phyloP scores from a whole-genome alignment of 1,284 basidiomycete species.

The Puccinia horiana region DNA sequence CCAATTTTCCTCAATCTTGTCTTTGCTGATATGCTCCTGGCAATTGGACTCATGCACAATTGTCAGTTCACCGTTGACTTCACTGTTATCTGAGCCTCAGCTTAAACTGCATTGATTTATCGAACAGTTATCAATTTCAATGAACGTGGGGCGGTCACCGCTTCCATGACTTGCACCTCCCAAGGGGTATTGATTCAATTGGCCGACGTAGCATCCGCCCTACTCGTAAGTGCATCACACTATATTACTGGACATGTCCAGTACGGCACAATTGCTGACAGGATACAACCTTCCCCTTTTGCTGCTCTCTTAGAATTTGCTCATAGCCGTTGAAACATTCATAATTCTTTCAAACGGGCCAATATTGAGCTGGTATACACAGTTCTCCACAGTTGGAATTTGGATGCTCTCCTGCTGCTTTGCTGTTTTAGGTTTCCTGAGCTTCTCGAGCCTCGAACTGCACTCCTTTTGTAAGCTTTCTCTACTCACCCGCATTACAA shows the following conservation, averaged over 20 bases:
- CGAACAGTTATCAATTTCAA: not conserved
- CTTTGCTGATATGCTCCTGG: conserved; percentile 30
- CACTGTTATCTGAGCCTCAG: not conserved
- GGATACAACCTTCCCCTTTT: not conserved
- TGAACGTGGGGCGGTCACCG: not conserved
- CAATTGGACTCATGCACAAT: conserved; percentile 40
- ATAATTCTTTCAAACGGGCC: conserved; percentile 22
- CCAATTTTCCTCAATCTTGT: conserved; percentile 37
- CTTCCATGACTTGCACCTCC: conserved; percentile 16
- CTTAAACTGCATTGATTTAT: not conserved
- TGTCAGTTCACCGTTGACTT: not conserved
- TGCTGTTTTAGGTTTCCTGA: conserved; percentile 16
- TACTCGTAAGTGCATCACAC: conserved; percentile 15
- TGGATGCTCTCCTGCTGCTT: conserved; percentile 33
- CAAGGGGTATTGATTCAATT: conserved; percentile 41
- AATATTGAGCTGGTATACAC: conserved; percentile 10
- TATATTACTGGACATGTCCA: not conserved
- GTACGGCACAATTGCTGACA: not conserved
- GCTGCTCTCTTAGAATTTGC: conserved; percentile 25
- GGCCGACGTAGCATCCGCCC: conserved; percentile 29
- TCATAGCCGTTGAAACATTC: conserved; percentile 37
- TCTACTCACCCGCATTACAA: too few relatives aligned
- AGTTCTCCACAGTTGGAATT: conserved; percentile 5
- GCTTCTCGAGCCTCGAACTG: conserved; percentile 10
- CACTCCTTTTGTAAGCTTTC: conserved; percentile 27